Conservation (phyloP, 345 rosid genomes). For the Geranium rotundifolium region DNA sequence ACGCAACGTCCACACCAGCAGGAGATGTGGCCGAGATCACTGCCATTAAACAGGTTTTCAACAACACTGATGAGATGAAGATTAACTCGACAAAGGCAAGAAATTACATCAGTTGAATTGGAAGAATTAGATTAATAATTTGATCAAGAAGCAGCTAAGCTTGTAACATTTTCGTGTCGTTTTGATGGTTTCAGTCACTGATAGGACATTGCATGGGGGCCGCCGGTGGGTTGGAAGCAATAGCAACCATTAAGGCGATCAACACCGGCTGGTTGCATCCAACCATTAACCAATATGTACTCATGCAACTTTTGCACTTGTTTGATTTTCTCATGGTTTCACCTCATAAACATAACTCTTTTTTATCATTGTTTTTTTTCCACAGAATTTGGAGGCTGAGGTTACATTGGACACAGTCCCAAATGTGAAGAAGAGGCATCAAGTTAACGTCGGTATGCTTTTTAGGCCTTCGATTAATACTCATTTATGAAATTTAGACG, state of each 20-base stretch:
- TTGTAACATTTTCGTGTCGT: too few relatives aligned
- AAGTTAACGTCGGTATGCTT: conserved; percentile 39
- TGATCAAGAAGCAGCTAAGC: too few relatives aligned
- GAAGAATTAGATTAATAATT: not conserved
- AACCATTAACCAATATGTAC: too few relatives aligned
- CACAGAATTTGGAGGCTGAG: too few relatives aligned
- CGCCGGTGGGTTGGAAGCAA: conserved; percentile 61
- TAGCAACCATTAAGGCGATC: conserved; percentile 55
- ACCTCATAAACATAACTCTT: too few relatives aligned
- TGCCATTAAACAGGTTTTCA: conserved; percentile 49
- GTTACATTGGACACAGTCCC: too few relatives aligned
- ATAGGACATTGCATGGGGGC: conserved; percentile 67
- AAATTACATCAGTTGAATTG: not conserved
- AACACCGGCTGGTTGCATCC: too few relatives aligned
- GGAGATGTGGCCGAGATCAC: conserved; percentile 71
- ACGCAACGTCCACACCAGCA: conserved; percentile 58
- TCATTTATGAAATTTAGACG: too few relatives aligned
- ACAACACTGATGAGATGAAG: conserved; percentile 55
- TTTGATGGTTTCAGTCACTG: conserved; percentile 36
- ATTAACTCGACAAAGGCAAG: conserved; percentile 63
- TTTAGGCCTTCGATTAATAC: too few relatives aligned
- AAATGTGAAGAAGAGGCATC: conserved; percentile 45
- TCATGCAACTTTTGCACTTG: too few relatives aligned
- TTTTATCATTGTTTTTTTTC: too few relatives aligned
- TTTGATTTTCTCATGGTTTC: too few relatives aligned